phyloP scores from a whole-genome alignment of 192 early-diverging fungal genomes.

The Coemansia asiatica region DNA sequence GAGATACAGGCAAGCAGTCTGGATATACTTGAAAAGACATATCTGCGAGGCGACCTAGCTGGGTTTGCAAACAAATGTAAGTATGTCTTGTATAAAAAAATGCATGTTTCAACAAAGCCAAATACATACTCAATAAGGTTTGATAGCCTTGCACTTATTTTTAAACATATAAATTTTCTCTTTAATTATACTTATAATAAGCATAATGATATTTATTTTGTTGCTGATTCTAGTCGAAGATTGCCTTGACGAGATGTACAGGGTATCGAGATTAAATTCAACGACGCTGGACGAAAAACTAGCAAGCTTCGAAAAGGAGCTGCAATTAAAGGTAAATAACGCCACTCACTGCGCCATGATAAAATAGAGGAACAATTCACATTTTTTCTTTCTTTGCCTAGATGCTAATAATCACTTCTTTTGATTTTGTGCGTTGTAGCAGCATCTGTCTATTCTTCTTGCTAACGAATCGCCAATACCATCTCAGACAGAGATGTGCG shows the following conservation, averaged over 20 bases:
- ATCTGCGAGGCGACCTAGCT: slow-evolving; percentile 2
- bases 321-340: slow-evolving; percentile 47
- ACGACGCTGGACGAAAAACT: background rate
- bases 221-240: slow-evolving; percentile 17
- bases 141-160: too few relatives aligned
- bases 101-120: too few relatives aligned
- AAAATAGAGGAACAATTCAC: background rate
- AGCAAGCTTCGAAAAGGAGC: slow-evolving; percentile 36
- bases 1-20: slow-evolving; percentile 5
- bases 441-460: slow-evolving; percentile 29
- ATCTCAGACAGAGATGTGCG: slow-evolving; percentile 36
- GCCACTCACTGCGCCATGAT: background rate
- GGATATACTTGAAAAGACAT: background rate
- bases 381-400: background rate
- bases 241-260: slow-evolving; percentile 32
- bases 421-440: slow-evolving; percentile 20
- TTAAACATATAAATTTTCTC: too few relatives aligned
- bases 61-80: slow-evolving; percentile 7
- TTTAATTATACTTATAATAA: too few relatives aligned
- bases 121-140: too few relatives aligned
- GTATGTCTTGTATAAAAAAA: background rate
- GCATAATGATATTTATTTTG: background rate
- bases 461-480: slow-evolving; percentile 14
- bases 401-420: background rate
- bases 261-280: background rate